phyloP scores from a whole-genome alignment of 2,329 filamentous ascomycete species.

The Ambrosiella cleistominuta region DNA sequence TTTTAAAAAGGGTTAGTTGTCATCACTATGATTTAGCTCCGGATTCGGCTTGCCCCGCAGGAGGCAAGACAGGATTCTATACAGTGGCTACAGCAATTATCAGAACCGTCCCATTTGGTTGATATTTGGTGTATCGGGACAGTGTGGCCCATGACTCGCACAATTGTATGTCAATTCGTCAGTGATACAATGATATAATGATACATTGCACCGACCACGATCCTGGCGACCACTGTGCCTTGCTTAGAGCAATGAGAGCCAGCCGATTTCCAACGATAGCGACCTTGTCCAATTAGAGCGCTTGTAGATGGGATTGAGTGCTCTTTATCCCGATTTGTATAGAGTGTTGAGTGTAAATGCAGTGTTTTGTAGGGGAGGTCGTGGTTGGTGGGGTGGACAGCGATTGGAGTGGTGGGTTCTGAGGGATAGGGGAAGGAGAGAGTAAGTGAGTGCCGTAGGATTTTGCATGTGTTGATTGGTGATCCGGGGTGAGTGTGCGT shows the following conservation, averaged over 20 bases:
- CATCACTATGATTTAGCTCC: background rate
- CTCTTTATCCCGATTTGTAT: background rate
- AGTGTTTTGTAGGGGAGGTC: no score
- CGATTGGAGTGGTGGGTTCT: no score
- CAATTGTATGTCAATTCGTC: background rate
- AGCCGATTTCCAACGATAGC: background rate
- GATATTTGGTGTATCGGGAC: background rate
- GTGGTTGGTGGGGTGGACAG: no score
- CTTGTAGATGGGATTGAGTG: background rate
- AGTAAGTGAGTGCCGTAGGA: no score
- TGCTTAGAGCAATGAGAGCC: background rate
- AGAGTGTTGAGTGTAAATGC: no score
- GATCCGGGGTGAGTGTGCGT: no score
- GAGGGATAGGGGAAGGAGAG: no score
- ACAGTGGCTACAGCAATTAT: no score
- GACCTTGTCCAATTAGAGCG: background rate
- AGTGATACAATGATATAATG: background rate
- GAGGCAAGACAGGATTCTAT: background rate
- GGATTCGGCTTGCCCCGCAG: background rate
- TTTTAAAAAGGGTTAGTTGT: background rate
- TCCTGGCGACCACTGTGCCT: background rate
- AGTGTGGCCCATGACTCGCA: background rate
- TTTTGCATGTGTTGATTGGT: no score
- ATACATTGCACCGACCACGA: background rate
- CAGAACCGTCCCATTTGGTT: no score